Conservation (phyloP, 1,284 basidiomycete genomes). For the Fomitiporia mediterranea region DNA sequence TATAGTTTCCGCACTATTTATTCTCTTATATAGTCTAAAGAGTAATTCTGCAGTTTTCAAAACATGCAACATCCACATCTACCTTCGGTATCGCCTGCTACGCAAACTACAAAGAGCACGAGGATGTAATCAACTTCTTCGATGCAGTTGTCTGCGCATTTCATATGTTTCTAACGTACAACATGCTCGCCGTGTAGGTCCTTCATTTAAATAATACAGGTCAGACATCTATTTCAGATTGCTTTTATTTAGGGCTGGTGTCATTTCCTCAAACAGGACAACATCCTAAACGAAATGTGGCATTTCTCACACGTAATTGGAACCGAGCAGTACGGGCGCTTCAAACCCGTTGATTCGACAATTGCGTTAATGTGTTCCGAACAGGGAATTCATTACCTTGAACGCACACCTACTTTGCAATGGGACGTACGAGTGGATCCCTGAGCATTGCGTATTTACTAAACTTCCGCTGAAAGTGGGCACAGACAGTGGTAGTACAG, state of each 20-base stretch:
- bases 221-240: too few species aligned
- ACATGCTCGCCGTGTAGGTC: slow-evolving; percentile 58
- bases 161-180: slow-evolving; percentile 56
- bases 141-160: slow-evolving; percentile 59
- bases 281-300: slow-evolving; percentile 60
- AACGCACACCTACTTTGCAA: slow-evolving; percentile 48
- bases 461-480: background rate
- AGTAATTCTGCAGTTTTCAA: slow-evolving; percentile 49
- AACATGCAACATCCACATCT: slow-evolving; percentile 77
- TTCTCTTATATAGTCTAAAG: slow-evolving; percentile 7
- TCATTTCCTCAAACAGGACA: slow-evolving; percentile 65
- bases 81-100: slow-evolving; percentile 73
- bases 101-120: slow-evolving; percentile 53
- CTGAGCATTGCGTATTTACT: too few species aligned
- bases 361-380: slow-evolving; percentile 47
- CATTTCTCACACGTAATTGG: slow-evolving; percentile 63
- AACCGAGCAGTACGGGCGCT: slow-evolving; percentile 60
- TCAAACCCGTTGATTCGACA: slow-evolving; percentile 53
- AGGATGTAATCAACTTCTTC: slow-evolving; percentile 71
- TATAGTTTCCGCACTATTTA: too few species aligned
- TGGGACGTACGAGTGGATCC: slow-evolving; percentile 39
- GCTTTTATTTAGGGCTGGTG: slow-evolving; percentile 54
- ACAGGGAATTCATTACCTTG: slow-evolving; percentile 52
- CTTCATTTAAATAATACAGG: too few species aligned
- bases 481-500: too few species aligned